Evolutionary conservation across 2,329 filamentous ascomycete species (phyloP).

Genomic region (Diplodia seriata): DNA sequence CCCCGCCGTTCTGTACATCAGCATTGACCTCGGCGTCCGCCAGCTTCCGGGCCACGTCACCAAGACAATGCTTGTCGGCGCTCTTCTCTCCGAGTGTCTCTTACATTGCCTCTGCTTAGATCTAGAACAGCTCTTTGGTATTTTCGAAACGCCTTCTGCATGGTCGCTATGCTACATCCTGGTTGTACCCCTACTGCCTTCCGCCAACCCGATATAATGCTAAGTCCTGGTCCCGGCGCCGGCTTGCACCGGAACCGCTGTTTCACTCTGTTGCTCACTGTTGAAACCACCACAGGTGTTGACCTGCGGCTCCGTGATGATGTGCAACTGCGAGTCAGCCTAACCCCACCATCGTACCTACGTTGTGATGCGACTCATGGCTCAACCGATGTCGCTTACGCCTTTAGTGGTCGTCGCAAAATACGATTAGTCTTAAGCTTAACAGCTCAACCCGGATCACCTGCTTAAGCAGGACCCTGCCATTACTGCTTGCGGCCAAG

Average conservation of each 20-base stretch:
- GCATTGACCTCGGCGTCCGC: not conserved
- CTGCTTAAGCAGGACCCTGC: not conserved
- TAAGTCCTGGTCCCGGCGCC: not conserved
- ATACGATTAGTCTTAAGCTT: not conserved
- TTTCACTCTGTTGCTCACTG: not conserved
- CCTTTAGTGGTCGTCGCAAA: not conserved
- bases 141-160: not conserved
- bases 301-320: not conserved
- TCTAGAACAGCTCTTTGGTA: not conserved
- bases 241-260: not conserved
- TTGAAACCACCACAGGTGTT: not conserved
- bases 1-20: not conserved
- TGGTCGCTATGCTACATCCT: not conserved
- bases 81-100: not conserved
- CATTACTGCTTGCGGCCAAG: not conserved
- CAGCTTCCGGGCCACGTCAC: not conserved
- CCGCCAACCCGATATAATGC: not conserved
- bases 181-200: not conserved
- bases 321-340: not conserved
- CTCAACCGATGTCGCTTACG: not conserved
- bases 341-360: not conserved
- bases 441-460: not conserved
- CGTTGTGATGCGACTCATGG: not conserved
- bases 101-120: not conserved
- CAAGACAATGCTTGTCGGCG: not conserved